Percentiles rank a stretch among this genome's conserved stretches.
phyloP scores from a whole-genome alignment of 371 early-diverging fungal species.

The Blakeslea trispora region DNA sequence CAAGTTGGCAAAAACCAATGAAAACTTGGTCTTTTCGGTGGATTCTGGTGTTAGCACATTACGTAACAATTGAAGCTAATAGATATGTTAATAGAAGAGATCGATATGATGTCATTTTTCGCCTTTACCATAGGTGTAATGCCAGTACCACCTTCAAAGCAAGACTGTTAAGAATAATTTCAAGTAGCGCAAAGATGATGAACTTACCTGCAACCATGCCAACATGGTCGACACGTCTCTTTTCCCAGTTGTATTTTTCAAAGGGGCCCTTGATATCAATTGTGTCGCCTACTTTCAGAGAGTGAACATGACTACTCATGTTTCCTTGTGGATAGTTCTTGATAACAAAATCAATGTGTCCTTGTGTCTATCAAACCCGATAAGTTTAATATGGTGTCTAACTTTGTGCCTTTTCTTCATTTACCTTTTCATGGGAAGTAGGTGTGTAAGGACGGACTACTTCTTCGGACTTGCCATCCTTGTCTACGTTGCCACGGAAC shows the following conservation, averaged over 20 bases:
- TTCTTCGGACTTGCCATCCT: constrained; percentile 59
- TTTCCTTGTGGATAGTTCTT: constrained; percentile 76
- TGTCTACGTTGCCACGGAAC: constrained; percentile 46
- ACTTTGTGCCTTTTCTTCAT: background rate
- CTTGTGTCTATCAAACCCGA: constrained; percentile 50
- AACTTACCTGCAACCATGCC: constrained; percentile 69
- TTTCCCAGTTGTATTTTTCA: constrained; percentile 76
- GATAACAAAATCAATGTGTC: constrained; percentile 87
- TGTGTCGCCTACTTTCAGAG: constrained; percentile 80
- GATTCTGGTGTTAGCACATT: constrained; percentile 66
- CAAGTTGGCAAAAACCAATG: constrained; percentile 85
- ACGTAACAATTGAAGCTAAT: constrained; percentile 60
- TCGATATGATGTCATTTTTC: constrained; percentile 10
- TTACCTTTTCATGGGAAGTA: constrained; percentile 61
- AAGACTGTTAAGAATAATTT: no score
- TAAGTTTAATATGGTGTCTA: no score
- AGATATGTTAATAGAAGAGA: background rate
- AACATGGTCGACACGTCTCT: constrained; percentile 75
- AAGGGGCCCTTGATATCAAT: constrained; percentile 93
- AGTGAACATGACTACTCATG: constrained; percentile 81
- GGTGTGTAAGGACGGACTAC: constrained; percentile 96
- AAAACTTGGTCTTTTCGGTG: constrained; percentile 68
- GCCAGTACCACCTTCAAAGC: constrained; percentile 86
- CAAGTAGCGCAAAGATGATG: no score
- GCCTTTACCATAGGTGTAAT: constrained; percentile 83